Conservation (phyloP, 2,329 filamentous ascomycete genomes). For the Fusarium sp. region DNA sequence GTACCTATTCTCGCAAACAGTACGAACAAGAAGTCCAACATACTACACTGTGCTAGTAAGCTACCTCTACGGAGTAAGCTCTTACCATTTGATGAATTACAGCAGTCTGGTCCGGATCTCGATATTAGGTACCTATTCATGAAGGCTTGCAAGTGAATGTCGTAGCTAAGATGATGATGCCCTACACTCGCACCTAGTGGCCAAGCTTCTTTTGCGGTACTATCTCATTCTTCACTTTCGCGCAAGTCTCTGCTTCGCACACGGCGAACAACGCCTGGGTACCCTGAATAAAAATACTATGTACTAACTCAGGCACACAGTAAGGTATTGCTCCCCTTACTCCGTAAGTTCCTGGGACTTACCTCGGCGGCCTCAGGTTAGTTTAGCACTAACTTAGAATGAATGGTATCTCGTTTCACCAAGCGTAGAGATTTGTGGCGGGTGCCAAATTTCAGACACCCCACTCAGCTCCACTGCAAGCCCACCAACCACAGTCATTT, state of each 20-base stretch:
- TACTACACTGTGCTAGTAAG: neutral
- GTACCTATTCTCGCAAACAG: slow-evolving; percentile 13
- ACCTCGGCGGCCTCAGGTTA: slow-evolving; percentile 28
- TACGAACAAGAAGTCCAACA: neutral
- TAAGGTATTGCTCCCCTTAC: neutral
- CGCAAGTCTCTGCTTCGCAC: neutral
- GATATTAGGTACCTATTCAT: neutral
- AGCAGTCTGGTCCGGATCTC: neutral
- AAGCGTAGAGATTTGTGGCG: slow-evolving; percentile 26
- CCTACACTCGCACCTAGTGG: neutral
- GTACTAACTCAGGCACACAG: neutral
- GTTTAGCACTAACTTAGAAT: slow-evolving; percentile 8
- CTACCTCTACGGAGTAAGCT: neutral
- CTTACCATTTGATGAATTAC: neutral
- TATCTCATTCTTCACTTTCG: neutral
- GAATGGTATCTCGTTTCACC: slow-evolving; percentile 22
- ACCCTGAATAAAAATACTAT: neutral
- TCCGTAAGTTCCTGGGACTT: neutral
- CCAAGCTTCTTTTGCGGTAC: neutral
- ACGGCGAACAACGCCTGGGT: neutral
- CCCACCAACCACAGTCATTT: slow-evolving; percentile 3
- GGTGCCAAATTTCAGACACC: slow-evolving; percentile 37
- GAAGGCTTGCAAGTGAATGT: neutral
- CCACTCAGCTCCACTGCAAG: slow-evolving; percentile 1
- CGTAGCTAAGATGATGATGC: neutral